These are phyloP conservation scores for Scheffersomyces titani DNA, from an alignment of 1,139 yeast species.

Conservation along the genomic window DNA sequence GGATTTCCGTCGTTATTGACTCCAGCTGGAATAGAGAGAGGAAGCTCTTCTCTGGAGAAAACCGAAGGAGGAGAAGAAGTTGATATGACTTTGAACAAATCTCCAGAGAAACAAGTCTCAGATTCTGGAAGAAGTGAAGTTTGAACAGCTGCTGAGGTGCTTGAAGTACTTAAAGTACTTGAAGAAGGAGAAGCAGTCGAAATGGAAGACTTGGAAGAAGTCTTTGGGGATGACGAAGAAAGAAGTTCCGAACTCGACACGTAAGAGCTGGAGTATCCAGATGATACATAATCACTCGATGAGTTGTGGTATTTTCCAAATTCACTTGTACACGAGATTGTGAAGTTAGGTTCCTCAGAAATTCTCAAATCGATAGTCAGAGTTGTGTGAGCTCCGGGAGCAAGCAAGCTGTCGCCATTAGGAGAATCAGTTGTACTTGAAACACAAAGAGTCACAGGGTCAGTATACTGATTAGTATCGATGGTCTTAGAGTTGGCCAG, in stretches of 20 bases:
- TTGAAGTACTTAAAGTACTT: slow-evolving; percentile 1
- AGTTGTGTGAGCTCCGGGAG: not conserved
- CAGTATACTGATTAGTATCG: slow-evolving; percentile 6
- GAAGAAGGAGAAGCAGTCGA: slow-evolving; percentile 2
- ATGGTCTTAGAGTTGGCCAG: slow-evolving; percentile 12
- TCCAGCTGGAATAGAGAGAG: slow-evolving; percentile 52
- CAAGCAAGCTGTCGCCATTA: not conserved
- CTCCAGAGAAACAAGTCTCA: slow-evolving; percentile 8
- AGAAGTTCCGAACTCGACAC: not conserved
- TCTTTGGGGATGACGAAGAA: not conserved
- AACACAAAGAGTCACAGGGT: slow-evolving; percentile 6
- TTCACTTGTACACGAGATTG: not conserved
- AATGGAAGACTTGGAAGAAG: not conserved
- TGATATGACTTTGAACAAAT: slow-evolving; percentile 51
- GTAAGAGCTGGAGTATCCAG: not conserved
- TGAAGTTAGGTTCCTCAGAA: not conserved
- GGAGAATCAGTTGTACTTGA: not conserved
- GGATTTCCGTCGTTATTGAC: slow-evolving; percentile 51
- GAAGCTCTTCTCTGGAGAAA: slow-evolving; percentile 49
- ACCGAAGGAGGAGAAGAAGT: slow-evolving; percentile 50
- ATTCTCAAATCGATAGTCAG: slow-evolving; percentile 13
- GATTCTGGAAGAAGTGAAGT: slow-evolving; percentile 1
- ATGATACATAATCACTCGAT: not conserved
- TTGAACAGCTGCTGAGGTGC: slow-evolving; percentile 2
- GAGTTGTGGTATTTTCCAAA: not conserved